A percentile compares a stretch with the other conserved stretches of the same genome.
Evolutionary conservation across 257 asterid genomes (phyloP).

Genomic region (Solanum pennellii): DNA sequence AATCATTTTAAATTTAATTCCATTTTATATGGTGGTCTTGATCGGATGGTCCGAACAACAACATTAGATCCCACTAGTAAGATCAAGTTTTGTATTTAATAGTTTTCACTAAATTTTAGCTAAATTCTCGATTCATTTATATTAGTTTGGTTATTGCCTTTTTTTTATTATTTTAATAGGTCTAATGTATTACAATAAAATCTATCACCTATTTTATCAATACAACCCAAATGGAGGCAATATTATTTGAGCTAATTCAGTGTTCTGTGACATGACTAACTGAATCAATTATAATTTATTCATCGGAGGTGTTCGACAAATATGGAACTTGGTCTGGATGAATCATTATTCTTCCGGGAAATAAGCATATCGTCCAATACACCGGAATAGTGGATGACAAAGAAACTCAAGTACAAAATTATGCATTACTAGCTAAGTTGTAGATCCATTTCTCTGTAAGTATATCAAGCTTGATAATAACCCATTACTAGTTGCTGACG

Average conservation of each 20-base stretch:
- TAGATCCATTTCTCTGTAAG: slow-evolving; percentile 2
- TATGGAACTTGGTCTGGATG: slow-evolving; percentile 17
- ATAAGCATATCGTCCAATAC: slow-evolving; percentile 10
- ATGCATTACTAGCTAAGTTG: background rate
- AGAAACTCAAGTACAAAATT: slow-evolving; percentile 9
- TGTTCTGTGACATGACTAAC: slow-evolving; percentile 1
- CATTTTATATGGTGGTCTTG: too few species aligned
- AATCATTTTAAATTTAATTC: background rate
- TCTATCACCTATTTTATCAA: slow-evolving; percentile 10
- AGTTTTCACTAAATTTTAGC: background rate
- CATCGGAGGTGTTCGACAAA: background rate
- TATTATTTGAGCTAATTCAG: background rate
- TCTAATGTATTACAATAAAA: slow-evolving; percentile 13
- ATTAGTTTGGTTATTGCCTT: too few species aligned
- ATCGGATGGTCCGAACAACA: too few species aligned
- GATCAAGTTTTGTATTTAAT: background rate
- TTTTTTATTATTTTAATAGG: background rate
- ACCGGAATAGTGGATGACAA: background rate
- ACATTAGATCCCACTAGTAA: slow-evolving; percentile 36
- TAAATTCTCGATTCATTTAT: background rate
- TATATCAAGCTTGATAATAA: background rate
- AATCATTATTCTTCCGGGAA: background rate
- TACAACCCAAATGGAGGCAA: too few species aligned
- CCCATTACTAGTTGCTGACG: too few species aligned
- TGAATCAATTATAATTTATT: slow-evolving; percentile 1